A percentile compares a stretch with the other conserved stretches of the same genome.
phyloP scores from a whole-genome alignment of 495 filamentous ascomycete species.

The Penicillium coffeae region DNA sequence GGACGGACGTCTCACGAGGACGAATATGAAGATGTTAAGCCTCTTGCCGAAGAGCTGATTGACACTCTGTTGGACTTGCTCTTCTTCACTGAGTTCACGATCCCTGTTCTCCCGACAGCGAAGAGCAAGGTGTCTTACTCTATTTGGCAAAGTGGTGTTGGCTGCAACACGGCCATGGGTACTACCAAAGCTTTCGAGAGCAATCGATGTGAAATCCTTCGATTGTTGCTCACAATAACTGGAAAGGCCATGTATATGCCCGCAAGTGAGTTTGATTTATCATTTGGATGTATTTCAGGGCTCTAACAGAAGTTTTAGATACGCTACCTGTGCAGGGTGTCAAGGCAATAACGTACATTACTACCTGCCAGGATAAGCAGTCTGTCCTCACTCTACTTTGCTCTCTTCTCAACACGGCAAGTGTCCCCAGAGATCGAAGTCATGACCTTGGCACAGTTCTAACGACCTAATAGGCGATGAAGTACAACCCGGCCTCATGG shows the following conservation, averaged over 20 bases:
- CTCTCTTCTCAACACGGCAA: constrained; percentile 92
- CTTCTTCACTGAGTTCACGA: constrained; percentile 86
- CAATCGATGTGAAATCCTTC: constrained; percentile 86
- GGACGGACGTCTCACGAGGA: constrained; percentile 40
- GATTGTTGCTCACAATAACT: constrained; percentile 78
- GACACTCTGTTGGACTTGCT: constrained; percentile 86
- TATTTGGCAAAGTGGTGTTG: constrained; percentile 98
- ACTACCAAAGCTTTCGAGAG: constrained; percentile 87
- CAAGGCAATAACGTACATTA: constrained; percentile 84
- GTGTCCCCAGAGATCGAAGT: constrained; percentile 18
- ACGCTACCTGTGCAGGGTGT: constrained; percentile 81
- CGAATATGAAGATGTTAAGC: constrained; percentile 78
- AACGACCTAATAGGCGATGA: constrained; percentile 64
- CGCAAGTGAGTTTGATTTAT: constrained; percentile 50
- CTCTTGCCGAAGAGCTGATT: constrained; percentile 88
- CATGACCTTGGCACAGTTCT: background rate
- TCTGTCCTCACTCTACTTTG: constrained; percentile 83
- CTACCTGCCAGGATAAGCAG: constrained; percentile 85
- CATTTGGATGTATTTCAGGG: background rate
- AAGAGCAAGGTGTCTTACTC: constrained; percentile 84
- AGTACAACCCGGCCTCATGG: constrained; percentile 95
- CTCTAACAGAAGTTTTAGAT: constrained; percentile 37
- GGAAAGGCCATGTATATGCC: constrained; percentile 93
- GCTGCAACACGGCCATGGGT: constrained; percentile 84
- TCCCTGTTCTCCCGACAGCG: constrained; percentile 61